Conservation (phyloP, 805 yeast species). For the Yarrowia sp. region DNA sequence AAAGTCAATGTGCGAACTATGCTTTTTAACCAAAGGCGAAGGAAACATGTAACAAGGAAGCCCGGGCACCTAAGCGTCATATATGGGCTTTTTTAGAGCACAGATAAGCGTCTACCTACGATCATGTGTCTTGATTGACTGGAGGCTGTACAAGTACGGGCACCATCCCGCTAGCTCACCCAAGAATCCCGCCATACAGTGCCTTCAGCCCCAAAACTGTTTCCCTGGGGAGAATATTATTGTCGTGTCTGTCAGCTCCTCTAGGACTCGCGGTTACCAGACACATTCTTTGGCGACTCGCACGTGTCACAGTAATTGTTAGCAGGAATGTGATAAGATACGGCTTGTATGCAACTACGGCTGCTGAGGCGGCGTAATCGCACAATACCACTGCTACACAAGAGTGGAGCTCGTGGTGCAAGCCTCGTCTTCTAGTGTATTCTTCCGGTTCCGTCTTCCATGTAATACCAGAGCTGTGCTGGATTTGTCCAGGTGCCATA, state of each 20-base stretch:
- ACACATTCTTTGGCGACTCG: constrained; percentile 17
- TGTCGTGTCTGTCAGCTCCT: constrained; percentile 2
- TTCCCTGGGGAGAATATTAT: background rate
- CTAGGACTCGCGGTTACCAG: background rate
- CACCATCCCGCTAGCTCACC: too few species aligned
- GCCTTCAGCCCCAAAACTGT: background rate
- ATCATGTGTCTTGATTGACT: background rate
- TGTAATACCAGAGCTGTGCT: background rate
- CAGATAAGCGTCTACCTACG: background rate
- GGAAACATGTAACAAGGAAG: constrained; percentile 13
- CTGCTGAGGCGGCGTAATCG: constrained; percentile 8
- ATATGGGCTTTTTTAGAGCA: constrained; percentile 4
- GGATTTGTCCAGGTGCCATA: background rate
- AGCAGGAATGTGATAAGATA: constrained; percentile 18
- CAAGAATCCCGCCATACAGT: background rate
- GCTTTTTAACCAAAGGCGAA: background rate
- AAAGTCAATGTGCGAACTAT: constrained; percentile 15
- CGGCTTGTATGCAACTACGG: constrained; percentile 14
- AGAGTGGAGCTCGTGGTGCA: background rate
- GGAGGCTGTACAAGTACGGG: background rate
- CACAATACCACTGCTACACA: background rate
- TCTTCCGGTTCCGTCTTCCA: background rate
- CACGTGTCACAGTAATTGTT: constrained; percentile 11
- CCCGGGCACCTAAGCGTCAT: constrained; percentile 14
- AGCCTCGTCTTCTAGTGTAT: background rate